These are phyloP conservation scores for Helminthosporium solani DNA, from an alignment of 2,329 filamentous ascomycete genomes.

Conservation along the genomic window DNA sequence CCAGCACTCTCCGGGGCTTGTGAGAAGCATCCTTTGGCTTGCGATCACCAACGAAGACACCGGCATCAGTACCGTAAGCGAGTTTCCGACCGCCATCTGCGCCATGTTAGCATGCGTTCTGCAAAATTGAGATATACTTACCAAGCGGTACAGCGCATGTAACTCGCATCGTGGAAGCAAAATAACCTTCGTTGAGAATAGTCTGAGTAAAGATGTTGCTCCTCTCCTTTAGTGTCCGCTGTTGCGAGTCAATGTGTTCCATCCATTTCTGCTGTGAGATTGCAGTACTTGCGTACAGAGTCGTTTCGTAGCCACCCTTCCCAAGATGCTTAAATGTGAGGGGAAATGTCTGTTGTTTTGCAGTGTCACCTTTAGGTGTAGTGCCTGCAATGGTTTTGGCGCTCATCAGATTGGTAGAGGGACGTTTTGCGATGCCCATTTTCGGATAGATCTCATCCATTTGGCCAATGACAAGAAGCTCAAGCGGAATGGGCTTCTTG, in stretches of 20 bases:
- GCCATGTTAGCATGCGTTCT: constrained; percentile 22
- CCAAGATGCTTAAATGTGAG: constrained; percentile 96
- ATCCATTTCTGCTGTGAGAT: constrained; percentile 94
- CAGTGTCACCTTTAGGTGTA: constrained; percentile 36
- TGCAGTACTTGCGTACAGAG: constrained; percentile 81
- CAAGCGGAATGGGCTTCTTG: constrained; percentile 89
- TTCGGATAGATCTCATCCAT: constrained; percentile 95
- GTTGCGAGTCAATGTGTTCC: constrained; percentile 88
- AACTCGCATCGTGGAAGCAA: constrained; percentile 83
- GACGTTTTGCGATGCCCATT: constrained; percentile 76
- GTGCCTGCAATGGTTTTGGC: constrained; percentile 52
- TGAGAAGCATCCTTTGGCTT: constrained; percentile 76
- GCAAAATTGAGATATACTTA: constrained; percentile 47
- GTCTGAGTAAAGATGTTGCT: constrained; percentile 71
- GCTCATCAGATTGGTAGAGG: constrained; percentile 74
- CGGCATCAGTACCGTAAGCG: constrained; percentile 90
- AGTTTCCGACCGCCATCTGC: constrained; percentile 91
- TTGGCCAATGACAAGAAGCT: constrained; percentile 88
- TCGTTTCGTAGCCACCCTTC: constrained; percentile 91
- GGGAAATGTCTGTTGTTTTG: constrained; percentile 75
- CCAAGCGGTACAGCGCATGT: constrained; percentile 93
- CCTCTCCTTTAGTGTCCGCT: constrained; percentile 76
- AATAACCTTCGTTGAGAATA: constrained; percentile 80
- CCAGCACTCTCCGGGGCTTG: constrained; percentile 79
- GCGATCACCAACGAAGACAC: constrained; percentile 88